Evolutionary conservation across 2,329 filamentous ascomycete species (phyloP).

Genomic region (Penicillium freii): DNA sequence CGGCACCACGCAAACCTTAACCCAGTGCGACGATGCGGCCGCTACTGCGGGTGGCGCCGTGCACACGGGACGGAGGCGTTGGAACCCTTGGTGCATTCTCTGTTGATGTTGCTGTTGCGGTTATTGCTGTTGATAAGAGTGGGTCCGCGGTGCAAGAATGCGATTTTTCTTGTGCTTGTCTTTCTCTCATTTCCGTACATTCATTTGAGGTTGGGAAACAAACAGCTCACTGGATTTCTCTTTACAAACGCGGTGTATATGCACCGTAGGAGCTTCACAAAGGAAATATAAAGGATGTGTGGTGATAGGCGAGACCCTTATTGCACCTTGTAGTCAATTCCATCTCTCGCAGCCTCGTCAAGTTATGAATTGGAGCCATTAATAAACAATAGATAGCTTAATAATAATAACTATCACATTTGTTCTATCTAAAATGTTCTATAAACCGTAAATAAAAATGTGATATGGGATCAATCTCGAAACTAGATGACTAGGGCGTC

Average conservation of each 20-base stretch:
- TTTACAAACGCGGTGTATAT: neutral
- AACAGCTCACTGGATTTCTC: neutral
- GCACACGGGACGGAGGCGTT: neutral
- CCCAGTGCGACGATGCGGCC: neutral
- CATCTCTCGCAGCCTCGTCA: neutral
- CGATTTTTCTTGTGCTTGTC: neutral
- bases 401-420: neutral
- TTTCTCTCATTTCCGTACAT: neutral
- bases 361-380: neutral
- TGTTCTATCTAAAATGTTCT: neutral
- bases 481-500: neutral
- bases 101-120: neutral
- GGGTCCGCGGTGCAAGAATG: neutral
- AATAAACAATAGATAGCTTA: neutral
- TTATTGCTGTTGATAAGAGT: neutral
- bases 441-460: neutral
- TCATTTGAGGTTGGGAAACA: neutral
- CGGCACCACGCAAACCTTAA: neutral
- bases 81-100: neutral
- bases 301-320: neutral
- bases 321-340: neutral
- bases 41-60: neutral
- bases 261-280: neutral
- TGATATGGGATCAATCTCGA: neutral
- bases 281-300: neutral